Evolutionary conservation across 202 grass and related monocot genomes (phyloP), one percentile per base, ranked within the genome.

Genomic region (Eragrostis tef): DNA sequence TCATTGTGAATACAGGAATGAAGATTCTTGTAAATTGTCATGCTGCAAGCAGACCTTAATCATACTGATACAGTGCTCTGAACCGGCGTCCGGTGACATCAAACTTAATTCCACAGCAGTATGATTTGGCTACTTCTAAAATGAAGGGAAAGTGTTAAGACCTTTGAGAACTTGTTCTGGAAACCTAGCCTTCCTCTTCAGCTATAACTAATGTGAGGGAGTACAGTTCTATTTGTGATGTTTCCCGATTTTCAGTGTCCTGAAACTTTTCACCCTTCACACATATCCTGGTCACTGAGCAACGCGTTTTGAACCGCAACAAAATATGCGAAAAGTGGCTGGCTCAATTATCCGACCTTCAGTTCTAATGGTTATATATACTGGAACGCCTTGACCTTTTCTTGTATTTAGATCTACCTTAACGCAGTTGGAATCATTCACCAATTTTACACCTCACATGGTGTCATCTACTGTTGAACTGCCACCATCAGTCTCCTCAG

Each of bases 381-480:
- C 1, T 14, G 20, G 11, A 71, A 49, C 52, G 53, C 4, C 22
- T 27, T 36, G 43, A 77, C 26, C 25, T 24, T 36, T 70, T 45
- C 26, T 34, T 41, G 62, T 26, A 44, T 41, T 51, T 70, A 12
- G 6, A 22, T 73, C 68, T 29, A 48, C n/a, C n/a, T 1, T 44
- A 17, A 20, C 26, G 48, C n/a, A 44, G 59, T 4, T 29, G 12
- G 6, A 75, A 25, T 46, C 10, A 36, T 73, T 63, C 52, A 70
- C 53, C 70, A 53, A 24, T 19, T 80, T 80, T 80, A 27, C 22
- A 10, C 52, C 53, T 80, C 81, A 75, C 24, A 13, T 25, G 24
- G 65, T 13, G 7, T 81, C 79, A 43, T 84, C 83, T 72, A 21
- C 71, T 73, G 44, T 70, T 59, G 57, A 81, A 78, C 31, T 60